Evolutionary conservation across 805 yeast species (phyloP).

Genomic region (Wickerhamiella kurtzmanii): DNA sequence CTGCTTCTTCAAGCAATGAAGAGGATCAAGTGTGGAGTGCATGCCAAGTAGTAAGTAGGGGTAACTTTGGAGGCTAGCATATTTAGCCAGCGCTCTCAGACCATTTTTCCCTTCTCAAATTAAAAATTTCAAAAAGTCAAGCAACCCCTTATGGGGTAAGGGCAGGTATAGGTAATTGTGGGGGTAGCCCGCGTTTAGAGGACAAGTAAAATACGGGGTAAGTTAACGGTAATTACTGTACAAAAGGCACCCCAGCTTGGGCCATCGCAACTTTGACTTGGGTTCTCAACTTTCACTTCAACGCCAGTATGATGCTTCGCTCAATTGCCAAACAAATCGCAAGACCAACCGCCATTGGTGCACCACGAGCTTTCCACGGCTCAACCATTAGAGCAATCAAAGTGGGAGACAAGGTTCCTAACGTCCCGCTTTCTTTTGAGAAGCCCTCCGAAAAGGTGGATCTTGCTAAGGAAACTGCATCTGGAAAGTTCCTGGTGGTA

Average conservation of each 20-base stretch:
- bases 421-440: conserved; percentile 38
- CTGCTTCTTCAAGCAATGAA: too few species aligned
- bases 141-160: background rate
- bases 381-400: conserved; percentile 27
- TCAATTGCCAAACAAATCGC: background rate
- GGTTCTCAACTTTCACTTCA: too few species aligned
- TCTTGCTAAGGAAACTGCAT: conserved; percentile 34
- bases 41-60: too few species aligned
- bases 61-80: too few species aligned
- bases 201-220: background rate
- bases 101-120: background rate
- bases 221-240: too few species aligned
- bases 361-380: conserved; percentile 13
- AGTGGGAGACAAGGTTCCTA: conserved; percentile 53
- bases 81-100: too few species aligned
- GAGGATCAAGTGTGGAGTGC: too few species aligned
- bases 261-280: too few species aligned
- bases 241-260: too few species aligned
- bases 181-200: background rate
- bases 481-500: conserved; percentile 42
- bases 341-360: background rate
- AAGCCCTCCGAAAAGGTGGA: conserved; percentile 53
- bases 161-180: background rate
- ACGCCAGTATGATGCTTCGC: background rate
- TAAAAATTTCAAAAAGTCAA: background rate